Base-by-base conservation (phyloP, 1,139 yeast species). In the Taphrina communis region DNA sequence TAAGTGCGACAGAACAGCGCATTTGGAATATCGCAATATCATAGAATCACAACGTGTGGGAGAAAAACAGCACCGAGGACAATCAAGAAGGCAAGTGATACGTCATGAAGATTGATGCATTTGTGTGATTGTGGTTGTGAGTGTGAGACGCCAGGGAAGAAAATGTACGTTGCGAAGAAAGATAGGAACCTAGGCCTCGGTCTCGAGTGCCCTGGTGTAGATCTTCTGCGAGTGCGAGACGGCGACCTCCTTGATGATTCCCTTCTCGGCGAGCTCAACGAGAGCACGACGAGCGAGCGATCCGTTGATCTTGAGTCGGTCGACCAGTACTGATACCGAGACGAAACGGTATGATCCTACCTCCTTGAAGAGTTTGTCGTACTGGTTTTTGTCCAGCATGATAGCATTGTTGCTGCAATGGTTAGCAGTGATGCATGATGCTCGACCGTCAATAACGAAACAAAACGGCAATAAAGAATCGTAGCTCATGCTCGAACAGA, bases 261-360 rank as follows among this genome's bases (percentile, higher is more conserved):
- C 99, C 79, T 93, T 94, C 75, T 84, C 86, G 86, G 91, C 98
- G 82, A 95, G 90, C 82, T 94, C 97, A 83, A 86, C 88, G 82
- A 94, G 89, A 80, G 98, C 99, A 82, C 91, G 89, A 85, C 99
- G 93, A 80, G 99, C 99, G 80, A 94, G 80, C 75, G 99, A 93
- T 83, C 99, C 99, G 86, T 97, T 97, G 80, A 94, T 86, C 96
- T 95, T 94, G 83, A 95, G 88, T 88, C 99, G 93, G 85, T 94
- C 99, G 80, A 94, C 99, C 80, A 94, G 88, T 76, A 94, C 97
- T 75, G 98, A 93, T 78, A 94, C 97, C 74, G 99, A 90, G 77
- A 94, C 96, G 83, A 87, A 92, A 88, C 95, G 94, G 95, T 89
- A 94, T 78, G 97, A 90, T 85, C 98, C 97, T 74, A 94, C 97